Conservation (phyloP, 2,329 filamentous ascomycete species). For the Amauroascus verrucosus region DNA sequence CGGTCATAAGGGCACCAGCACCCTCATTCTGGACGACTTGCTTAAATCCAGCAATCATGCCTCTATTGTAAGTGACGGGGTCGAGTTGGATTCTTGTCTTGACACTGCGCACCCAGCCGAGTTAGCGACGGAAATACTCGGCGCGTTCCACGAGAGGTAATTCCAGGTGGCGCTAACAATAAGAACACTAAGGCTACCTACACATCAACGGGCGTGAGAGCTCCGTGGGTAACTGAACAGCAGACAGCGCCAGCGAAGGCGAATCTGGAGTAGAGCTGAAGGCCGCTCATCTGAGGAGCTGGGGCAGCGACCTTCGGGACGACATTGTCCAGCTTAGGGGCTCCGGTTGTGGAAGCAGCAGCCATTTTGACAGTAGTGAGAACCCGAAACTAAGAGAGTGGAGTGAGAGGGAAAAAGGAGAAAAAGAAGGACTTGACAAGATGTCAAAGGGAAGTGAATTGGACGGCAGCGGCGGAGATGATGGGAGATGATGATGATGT, state of each 20-base stretch:
- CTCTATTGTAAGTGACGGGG: conserved; percentile 77
- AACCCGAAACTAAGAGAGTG: conserved; percentile 4
- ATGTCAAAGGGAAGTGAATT: neutral
- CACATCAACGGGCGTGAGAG: conserved; percentile 97
- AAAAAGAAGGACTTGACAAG: conserved; percentile 1
- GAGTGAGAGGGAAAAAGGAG: conserved; percentile 3
- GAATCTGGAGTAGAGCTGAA: conserved; percentile 85
- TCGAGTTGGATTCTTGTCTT: conserved; percentile 95
- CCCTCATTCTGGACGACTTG: conserved; percentile 78
- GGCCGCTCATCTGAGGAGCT: conserved; percentile 30
- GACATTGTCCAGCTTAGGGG: conserved; percentile 11
- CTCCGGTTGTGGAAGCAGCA: conserved; percentile 15
- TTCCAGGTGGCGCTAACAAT: neutral
- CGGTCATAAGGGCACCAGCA: conserved; percentile 74
- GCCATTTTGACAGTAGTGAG: conserved; percentile 15
- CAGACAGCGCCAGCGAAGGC: conserved; percentile 95
- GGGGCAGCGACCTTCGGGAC: conserved; percentile 5
- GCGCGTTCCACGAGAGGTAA: neutral
- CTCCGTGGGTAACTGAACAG: conserved; percentile 96
- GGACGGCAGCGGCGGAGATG: neutral
- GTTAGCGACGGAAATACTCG: conserved; percentile 12
- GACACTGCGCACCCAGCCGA: conserved; percentile 50
- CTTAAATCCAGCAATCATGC: conserved; percentile 74
- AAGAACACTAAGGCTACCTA: conserved; percentile 52
- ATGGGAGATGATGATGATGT: neutral